Evolutionary conservation across 495 filamentous ascomycete genomes (phyloP).

Genomic region (Penicillium cinerascens): DNA sequence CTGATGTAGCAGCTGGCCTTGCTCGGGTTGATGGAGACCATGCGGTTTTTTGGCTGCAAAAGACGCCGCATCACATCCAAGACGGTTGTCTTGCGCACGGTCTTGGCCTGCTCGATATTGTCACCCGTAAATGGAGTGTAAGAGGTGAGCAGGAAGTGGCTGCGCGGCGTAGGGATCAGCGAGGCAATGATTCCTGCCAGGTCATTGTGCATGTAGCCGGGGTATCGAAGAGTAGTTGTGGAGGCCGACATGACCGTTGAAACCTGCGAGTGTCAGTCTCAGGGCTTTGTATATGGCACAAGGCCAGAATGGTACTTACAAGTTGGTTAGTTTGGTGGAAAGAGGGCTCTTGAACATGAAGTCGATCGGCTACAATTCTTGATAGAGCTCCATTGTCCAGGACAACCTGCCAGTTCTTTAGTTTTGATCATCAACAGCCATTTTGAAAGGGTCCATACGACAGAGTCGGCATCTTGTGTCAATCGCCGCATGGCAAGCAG

Average conservation of each 20-base stretch:
- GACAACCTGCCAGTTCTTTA: slow-evolving; percentile 58
- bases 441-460: slow-evolving; percentile 44
- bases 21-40: slow-evolving; percentile 93
- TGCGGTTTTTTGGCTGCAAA: slow-evolving; percentile 96
- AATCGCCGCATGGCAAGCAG: slow-evolving; percentile 85
- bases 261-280: slow-evolving; percentile 42
- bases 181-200: slow-evolving; percentile 95
- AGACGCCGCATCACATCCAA: slow-evolving; percentile 95
- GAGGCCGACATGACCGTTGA: slow-evolving; percentile 99
- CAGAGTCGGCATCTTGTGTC: slow-evolving; percentile 94
- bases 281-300: neutral
- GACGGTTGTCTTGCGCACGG: slow-evolving; percentile 95
- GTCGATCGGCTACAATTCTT: slow-evolving; percentile 87
- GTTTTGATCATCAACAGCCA: neutral
- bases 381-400: slow-evolving; percentile 93
- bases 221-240: slow-evolving; percentile 92
- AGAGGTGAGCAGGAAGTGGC: slow-evolving; percentile 96
- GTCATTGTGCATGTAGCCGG: slow-evolving; percentile 99
- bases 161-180: slow-evolving; percentile 90
- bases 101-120: slow-evolving; percentile 93
- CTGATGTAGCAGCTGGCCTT: slow-evolving; percentile 99
- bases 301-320: slow-evolving; percentile 36
- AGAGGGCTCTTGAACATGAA: slow-evolving; percentile 90
- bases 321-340: slow-evolving; percentile 98
- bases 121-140: slow-evolving; percentile 97